phyloP scores from a whole-genome alignment of 176 grass and related monocot genomes.

The Ampelocalamus luodianensis region DNA sequence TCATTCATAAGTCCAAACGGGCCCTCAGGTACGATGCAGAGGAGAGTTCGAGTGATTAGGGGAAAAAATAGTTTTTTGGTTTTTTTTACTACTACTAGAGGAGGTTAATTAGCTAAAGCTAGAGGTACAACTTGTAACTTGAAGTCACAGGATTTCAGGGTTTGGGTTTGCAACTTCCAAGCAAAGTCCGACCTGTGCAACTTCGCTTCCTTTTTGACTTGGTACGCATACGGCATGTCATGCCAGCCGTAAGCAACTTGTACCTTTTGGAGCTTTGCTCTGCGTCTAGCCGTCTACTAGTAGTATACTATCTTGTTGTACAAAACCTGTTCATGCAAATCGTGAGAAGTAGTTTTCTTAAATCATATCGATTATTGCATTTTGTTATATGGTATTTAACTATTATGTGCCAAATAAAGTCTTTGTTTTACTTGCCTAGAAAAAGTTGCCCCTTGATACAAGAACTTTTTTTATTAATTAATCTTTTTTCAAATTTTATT shows the following conservation, averaged over 20 bases:
- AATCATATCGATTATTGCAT: slow-evolving; percentile 9
- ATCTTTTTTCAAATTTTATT: too few species aligned
- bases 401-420: background rate
- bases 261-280: slow-evolving; percentile 48
- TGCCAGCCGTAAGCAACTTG: slow-evolving; percentile 46
- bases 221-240: slow-evolving; percentile 44
- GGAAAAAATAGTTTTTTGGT: background rate
- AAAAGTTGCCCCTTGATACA: background rate
- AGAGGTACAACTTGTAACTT: slow-evolving; percentile 23
- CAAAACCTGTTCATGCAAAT: background rate
- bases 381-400: background rate
- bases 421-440: background rate
- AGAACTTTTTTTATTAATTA: too few species aligned
- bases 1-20: background rate
- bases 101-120: background rate
- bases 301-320: background rate
- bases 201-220: slow-evolving; percentile 51
- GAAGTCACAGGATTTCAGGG: slow-evolving; percentile 42
- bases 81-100: background rate
- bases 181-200: slow-evolving; percentile 55
- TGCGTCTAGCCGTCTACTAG: slow-evolving; percentile 20
- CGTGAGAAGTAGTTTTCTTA: background rate
- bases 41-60: background rate
- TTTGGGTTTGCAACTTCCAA: slow-evolving; percentile 44
- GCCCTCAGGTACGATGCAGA: background rate